phyloP scores from a whole-genome alignment of 2,329 filamentous ascomycete genomes.

The Pochonia chlamydosporia region DNA sequence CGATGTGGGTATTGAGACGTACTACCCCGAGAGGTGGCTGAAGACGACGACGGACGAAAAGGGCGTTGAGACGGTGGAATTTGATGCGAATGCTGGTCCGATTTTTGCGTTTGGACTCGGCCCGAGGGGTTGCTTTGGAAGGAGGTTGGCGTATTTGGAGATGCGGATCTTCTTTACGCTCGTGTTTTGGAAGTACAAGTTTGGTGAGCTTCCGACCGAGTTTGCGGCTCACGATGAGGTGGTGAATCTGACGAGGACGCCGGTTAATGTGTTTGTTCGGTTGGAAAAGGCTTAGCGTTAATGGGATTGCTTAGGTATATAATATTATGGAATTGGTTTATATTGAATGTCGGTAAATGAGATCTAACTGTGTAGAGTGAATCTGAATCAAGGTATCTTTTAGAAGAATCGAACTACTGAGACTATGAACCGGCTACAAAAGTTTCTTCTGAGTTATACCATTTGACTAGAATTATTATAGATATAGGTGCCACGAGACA shows the following conservation, averaged over 20 bases:
- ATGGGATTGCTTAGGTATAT: too few species aligned
- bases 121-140: constrained; percentile 20
- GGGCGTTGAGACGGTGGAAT: background rate
- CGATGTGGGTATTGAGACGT: constrained; percentile 18
- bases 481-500: too few species aligned
- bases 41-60: constrained; percentile 7
- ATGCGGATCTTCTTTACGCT: constrained; percentile 13
- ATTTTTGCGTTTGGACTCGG: constrained; percentile 19
- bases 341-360: too few species aligned
- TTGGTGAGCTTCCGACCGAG: background rate
- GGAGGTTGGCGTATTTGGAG: constrained; percentile 22
- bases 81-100: constrained; percentile 1
- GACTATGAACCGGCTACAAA: too few species aligned
- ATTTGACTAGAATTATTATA: too few species aligned
- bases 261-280: background rate
- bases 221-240: background rate
- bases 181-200: background rate
- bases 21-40: constrained; percentile 32
- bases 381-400: too few species aligned
- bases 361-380: too few species aligned
- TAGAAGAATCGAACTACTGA: too few species aligned
- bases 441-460: too few species aligned
- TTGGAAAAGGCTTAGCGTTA: background rate
- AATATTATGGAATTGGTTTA: too few species aligned
- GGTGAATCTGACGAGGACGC: background rate